These are phyloP conservation scores for Mycena kentingensis DNA, from an alignment of 768 basidiomycete species.

Conservation along the genomic window DNA sequence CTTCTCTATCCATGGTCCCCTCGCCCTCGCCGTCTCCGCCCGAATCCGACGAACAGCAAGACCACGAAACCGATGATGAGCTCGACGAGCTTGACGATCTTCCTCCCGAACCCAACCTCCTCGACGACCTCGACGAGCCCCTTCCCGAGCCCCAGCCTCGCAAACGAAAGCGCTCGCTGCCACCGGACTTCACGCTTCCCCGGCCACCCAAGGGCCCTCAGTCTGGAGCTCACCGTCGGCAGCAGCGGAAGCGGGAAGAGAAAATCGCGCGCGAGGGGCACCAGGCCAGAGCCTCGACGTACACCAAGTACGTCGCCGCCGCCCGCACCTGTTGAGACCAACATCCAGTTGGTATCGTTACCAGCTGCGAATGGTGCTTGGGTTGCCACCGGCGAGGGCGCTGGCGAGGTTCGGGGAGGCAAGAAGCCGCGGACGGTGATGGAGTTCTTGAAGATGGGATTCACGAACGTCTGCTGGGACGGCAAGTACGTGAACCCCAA, in stretches of 20 bases:
- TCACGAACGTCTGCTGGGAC: not conserved
- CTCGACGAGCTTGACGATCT: not conserved
- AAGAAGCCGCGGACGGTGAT: not conserved
- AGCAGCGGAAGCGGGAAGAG: too few relatives aligned
- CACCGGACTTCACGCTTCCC: too few relatives aligned
- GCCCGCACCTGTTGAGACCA: not conserved
- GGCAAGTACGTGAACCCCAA: not conserved
- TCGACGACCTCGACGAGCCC: too few relatives aligned
- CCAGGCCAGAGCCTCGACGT: too few relatives aligned
- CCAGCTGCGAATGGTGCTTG: not conserved
- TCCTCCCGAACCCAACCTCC: not conserved
- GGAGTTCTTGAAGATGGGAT: not conserved
- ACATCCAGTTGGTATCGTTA: not conserved
- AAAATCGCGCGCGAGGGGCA: too few relatives aligned
- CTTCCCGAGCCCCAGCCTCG: constrained; percentile 24
- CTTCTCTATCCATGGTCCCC: too few relatives aligned
- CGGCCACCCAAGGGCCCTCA: too few relatives aligned
- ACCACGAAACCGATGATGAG: not conserved
- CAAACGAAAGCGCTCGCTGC: not conserved
- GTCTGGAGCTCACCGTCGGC: too few relatives aligned
- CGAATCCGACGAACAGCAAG: not conserved
- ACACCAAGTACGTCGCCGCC: not conserved
- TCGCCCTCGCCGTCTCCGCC: too few relatives aligned
- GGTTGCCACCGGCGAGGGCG: not conserved
- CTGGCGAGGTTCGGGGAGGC: not conserved